Base-by-base conservation (phyloP, 2,329 filamentous ascomycete genomes). In the Verticillium zaregamsianum region DNA sequence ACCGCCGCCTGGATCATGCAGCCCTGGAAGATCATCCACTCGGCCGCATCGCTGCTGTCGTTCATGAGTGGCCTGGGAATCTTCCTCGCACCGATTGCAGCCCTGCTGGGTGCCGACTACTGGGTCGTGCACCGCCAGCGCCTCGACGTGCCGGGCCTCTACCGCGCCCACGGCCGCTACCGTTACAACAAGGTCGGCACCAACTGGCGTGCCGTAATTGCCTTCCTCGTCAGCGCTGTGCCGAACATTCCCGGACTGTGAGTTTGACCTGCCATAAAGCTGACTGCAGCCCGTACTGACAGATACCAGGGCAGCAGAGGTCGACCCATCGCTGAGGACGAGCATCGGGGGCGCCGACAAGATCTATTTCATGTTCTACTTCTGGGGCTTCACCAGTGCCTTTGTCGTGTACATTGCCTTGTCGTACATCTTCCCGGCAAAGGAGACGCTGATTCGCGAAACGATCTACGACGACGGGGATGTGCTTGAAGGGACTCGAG, bases 21-120 rank as follows among this genome's bases (percentile, higher is more conserved):
- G 1, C 86, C 86, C 2, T 89, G 86, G 87, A 88, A 88, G 73
- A 89, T 90, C 62, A 75, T 89, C 20, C 77, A 72, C 37, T 86
- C 82, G 0, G 87, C 86, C 2, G 70, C 73, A 2, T 85, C 81
- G 1, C 85, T 90, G 66, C 73, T 89, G 3, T 80, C 82, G 54
- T 91, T 90, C 73, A 88, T 91, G 82, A 79, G 82, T 54, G 87
- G 86, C 0, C 70, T 77, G 62, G 68, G 74, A 56, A 80, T 90
- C 45, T 90, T 90, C 73, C 76, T 90, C 0, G 86, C 84, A 0
- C 86, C 87, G 0, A 86, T 90, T 62, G 84, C 85, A 0, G 81
- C 81, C 0, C 85, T 89, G 65, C 82, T 88, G 74, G 75, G 81
- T 0, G 79, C 79, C 14, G 86, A 89, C 66, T 89, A 83, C 68